Percentiles rank a stretch among this genome's conserved stretches.
Evolutionary conservation across 345 rosid species (phyloP).

Genomic region (Salix caprea): DNA sequence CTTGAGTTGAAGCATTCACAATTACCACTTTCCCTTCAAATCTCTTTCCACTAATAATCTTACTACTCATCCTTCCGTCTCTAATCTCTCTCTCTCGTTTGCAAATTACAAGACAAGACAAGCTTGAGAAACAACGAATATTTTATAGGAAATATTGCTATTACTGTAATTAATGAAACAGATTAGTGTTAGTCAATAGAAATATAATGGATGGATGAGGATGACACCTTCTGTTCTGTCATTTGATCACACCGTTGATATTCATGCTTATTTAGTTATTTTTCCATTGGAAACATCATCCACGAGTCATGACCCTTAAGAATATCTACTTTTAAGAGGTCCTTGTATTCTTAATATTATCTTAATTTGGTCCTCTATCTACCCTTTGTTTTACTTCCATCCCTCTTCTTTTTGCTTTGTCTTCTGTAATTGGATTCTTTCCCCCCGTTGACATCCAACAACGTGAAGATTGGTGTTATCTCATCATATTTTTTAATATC

Average conservation of each 20-base stretch:
- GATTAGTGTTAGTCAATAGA: too few relatives aligned
- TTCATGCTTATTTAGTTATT: not conserved
- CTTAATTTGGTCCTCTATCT: too few relatives aligned
- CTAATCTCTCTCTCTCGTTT: not conserved
- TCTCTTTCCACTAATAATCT: constrained; percentile 31
- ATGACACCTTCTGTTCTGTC: not conserved
- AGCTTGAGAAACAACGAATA: not conserved
- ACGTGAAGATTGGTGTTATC: too few relatives aligned
- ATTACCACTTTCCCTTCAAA: constrained; percentile 80
- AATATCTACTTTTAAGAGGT: too few relatives aligned
- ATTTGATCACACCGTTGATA: not conserved
- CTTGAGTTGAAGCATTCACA: constrained; percentile 93
- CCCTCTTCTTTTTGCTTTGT: too few relatives aligned
- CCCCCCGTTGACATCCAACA: too few relatives aligned
- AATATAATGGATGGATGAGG: not conserved
- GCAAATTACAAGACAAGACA: not conserved
- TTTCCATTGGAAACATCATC: not conserved
- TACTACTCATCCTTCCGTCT: not conserved
- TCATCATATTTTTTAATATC: not conserved
- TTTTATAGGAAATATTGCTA: too few relatives aligned
- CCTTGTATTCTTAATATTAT: too few relatives aligned
- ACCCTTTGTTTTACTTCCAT: too few relatives aligned
- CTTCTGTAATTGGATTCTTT: too few relatives aligned
- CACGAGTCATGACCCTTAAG: too few relatives aligned
- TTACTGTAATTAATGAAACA: too few relatives aligned